Evolutionary conservation across 257 asterid species (phyloP).

Genomic region (Thymus quinquecostatus): DNA sequence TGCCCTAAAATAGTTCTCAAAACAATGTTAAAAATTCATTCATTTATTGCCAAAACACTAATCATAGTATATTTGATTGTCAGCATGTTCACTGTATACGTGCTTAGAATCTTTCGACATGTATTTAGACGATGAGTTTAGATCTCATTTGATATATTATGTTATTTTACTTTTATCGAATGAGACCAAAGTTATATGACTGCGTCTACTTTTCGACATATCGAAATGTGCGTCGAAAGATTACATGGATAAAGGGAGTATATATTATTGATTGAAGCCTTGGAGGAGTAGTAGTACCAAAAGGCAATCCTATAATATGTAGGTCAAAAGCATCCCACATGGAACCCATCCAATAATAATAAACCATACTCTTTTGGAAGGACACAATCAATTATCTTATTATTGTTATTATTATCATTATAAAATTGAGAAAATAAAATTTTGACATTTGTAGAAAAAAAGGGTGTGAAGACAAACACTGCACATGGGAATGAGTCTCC

Average conservation of each 20-base stretch:
- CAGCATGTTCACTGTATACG: too few species aligned
- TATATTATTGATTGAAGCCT: too few species aligned
- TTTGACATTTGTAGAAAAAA: conserved; percentile 14
- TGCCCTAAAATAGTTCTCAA: too few species aligned
- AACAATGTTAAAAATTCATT: not conserved
- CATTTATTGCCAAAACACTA: not conserved
- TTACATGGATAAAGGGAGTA: too few species aligned
- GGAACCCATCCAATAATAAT: not conserved
- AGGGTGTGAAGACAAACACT: conserved; percentile 17
- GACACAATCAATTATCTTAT: not conserved
- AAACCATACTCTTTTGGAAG: not conserved
- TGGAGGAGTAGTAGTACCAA: not conserved
- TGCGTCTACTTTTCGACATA: too few species aligned
- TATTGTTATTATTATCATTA: too few species aligned
- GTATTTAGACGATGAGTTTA: too few species aligned
- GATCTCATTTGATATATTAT: too few species aligned
- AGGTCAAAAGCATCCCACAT: not conserved
- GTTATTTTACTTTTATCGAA: too few species aligned
- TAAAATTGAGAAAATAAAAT: not conserved
- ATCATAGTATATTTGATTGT: not conserved
- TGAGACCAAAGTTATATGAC: too few species aligned
- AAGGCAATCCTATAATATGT: not conserved
- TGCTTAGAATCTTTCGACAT: too few species aligned
- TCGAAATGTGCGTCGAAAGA: too few species aligned
- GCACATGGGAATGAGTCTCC: conserved; percentile 31